These are phyloP conservation scores for Lactarius psammicola DNA, from an alignment of 768 basidiomycete species.

Conservation along the genomic window DNA sequence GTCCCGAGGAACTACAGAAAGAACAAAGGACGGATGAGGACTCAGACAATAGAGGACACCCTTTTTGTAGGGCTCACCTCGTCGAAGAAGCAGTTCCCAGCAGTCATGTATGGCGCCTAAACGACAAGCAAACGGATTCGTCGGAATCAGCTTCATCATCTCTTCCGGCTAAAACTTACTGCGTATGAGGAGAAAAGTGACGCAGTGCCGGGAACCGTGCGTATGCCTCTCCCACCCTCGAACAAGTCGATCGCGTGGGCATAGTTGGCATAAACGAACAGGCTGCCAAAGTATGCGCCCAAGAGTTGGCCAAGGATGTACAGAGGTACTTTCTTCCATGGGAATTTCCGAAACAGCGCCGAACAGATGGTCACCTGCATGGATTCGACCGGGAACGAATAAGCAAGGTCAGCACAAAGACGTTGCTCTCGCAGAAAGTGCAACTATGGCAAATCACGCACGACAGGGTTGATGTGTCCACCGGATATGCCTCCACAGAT, in stretches of 20 bases:
- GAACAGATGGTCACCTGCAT: conserved; percentile 63
- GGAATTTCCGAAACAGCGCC: conserved; percentile 68
- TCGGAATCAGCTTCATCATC: neutral
- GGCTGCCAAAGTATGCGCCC: conserved; percentile 57
- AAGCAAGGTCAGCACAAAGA: neutral
- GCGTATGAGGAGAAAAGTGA: conserved; percentile 60
- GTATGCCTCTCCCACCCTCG: conserved; percentile 54
- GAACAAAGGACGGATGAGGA: neutral
- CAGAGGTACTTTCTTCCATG: conserved; percentile 74
- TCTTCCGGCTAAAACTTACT: conserved; percentile 37
- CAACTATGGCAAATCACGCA: neutral
- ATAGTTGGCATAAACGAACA: conserved; percentile 60
- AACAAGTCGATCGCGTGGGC: conserved; percentile 61
- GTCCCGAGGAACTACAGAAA: conserved; percentile 50
- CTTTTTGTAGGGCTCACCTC: conserved; percentile 35
- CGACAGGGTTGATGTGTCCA: conserved; percentile 51
- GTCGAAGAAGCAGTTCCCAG: conserved; percentile 45
- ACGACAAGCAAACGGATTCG: neutral
- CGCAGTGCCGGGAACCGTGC: conserved; percentile 56
- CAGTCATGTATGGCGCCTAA: conserved; percentile 43
- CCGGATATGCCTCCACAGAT: conserved; percentile 65
- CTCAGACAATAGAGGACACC: neutral
- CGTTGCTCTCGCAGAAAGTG: neutral
- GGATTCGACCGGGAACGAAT: neutral
- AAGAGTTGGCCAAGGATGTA: conserved; percentile 63